These are phyloP conservation scores for Penicillium soppii DNA, from an alignment of 495 filamentous ascomycete genomes.

Conservation along the genomic window DNA sequence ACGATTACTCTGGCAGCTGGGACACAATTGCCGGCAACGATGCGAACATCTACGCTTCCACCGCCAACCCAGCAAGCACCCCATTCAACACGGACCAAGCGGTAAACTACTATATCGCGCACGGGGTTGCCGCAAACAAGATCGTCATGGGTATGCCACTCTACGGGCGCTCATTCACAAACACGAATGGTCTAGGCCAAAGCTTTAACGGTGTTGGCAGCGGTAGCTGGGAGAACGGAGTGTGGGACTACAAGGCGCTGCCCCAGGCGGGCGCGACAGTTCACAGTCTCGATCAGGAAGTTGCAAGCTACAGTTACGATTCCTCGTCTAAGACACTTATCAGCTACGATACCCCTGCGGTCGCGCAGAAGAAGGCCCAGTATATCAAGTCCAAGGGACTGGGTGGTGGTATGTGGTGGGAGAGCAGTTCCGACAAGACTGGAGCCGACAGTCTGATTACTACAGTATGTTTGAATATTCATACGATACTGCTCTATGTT, in stretches of 20 bases:
- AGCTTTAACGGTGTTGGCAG: conserved; percentile 65
- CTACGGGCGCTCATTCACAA: conserved; percentile 77
- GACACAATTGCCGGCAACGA: conserved; percentile 67
- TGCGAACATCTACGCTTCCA: conserved; percentile 67
- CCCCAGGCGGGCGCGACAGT: conserved; percentile 36
- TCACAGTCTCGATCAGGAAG: conserved; percentile 9
- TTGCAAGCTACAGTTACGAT: conserved; percentile 75
- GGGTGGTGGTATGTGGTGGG: conserved; percentile 91
- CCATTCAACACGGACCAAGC: conserved; percentile 70
- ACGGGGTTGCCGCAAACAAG: conserved; percentile 63
- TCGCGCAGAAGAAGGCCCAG: conserved; percentile 59
- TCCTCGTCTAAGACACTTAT: conserved; percentile 55
- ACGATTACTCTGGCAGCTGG: conserved; percentile 75
- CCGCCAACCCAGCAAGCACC: conserved; percentile 54
- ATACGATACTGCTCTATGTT: no score
- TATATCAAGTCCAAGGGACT: conserved; percentile 65
- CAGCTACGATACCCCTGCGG: conserved; percentile 67
- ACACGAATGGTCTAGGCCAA: conserved; percentile 70
- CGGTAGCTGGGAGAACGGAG: conserved; percentile 69
- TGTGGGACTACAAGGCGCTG: conserved; percentile 74
- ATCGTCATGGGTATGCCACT: conserved; percentile 83
- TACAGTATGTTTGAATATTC: conserved; percentile 48
- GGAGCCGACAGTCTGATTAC: conserved; percentile 59
- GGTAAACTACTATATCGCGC: conserved; percentile 57
- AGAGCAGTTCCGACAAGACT: conserved; percentile 68